These are phyloP conservation scores for Saccharomyces hybrid DNA, from an alignment of 1,139 yeast species.

Conservation along the genomic window DNA sequence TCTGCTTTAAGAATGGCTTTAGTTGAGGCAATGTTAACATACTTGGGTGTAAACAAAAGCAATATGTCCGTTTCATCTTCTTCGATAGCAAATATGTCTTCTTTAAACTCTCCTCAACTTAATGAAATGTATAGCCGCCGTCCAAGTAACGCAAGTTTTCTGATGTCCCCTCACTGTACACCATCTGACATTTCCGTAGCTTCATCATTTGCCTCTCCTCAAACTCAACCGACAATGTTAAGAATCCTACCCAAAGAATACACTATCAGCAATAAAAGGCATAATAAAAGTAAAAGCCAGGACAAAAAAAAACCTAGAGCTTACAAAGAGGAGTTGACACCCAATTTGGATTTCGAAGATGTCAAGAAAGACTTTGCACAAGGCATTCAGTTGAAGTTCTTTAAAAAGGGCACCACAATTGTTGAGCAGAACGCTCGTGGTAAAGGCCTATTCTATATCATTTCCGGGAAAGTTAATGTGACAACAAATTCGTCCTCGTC, in stretches of 20 bases:
- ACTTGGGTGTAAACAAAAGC: slow-evolving; percentile 58
- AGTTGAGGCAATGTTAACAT: slow-evolving; percentile 65
- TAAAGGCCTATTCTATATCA: slow-evolving; percentile 71
- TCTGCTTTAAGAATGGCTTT: slow-evolving; percentile 60
- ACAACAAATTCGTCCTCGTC: slow-evolving; percentile 27
- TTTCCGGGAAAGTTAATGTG: slow-evolving; percentile 70
- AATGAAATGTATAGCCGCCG: background rate
- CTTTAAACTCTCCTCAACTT: background rate
- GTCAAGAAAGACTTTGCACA: slow-evolving; percentile 63
- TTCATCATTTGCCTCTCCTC: slow-evolving; percentile 18
- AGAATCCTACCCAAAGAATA: slow-evolving; percentile 26
- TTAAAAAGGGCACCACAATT: slow-evolving; percentile 48
- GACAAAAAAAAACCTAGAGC: slow-evolving; percentile 9
- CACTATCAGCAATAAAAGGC: slow-evolving; percentile 15
- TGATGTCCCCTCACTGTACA: background rate
- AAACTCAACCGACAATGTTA: slow-evolving; percentile 16
- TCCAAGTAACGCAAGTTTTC: background rate
- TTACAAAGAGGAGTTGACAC: slow-evolving; percentile 23
- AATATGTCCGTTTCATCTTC: slow-evolving; percentile 25
- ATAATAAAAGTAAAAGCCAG: slow-evolving; percentile 3
- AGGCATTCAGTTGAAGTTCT: slow-evolving; percentile 49
- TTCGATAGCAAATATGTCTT: background rate
- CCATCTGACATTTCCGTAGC: slow-evolving; percentile 9
- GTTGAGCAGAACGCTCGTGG: slow-evolving; percentile 59
- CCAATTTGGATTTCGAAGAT: slow-evolving; percentile 38